Base-by-base conservation (phyloP, 257 asterid genomes). In the Agastache rugosa region DNA sequence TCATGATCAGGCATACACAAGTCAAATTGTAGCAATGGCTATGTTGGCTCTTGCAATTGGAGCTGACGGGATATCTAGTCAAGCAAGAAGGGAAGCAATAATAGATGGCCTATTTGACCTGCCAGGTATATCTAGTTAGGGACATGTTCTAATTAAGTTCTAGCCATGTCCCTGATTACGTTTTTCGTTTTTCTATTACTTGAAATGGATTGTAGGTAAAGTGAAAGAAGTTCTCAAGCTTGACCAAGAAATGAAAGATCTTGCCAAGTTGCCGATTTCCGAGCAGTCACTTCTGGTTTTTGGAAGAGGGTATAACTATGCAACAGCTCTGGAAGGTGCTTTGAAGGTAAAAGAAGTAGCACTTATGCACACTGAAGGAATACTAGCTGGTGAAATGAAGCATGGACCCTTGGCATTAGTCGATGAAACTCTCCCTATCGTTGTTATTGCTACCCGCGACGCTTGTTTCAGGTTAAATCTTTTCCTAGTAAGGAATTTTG, bases 371-470 rank as follows among this genome's bases (percentile, higher is more conserved):
- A 94, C 97, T 75, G 97, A 92, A 85, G 99, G 99, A 70, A 92
- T 94, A 81, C 96, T 94, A 74, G 97, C 97, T 34, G 99, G 99
- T 59, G 99, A 94, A 83, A 94, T 94, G 99, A 94, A 94, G 76
- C 99, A 94, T 41, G 99, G 99, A 14, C 99, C 97, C 31, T 82
- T 94, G 84, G 99, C 99, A 80, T 80, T 94, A 78, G 99, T 94
- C 7, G 99, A 94, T 67, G 97, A 94, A 54, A 94, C 85, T 79
- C 97, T 94, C 68, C 97, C 99, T 9, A 90, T 92, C 39, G 83
- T 94, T 44, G 99, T 94, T 29, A 83, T 94, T 74, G 99, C 99
- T 65, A 92, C 99, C 29, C 99, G 89, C 63, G 97, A 94, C 75
- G 82, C 88, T 81, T 94, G 99, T 85, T 94, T 92, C 93, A 90